Base-by-base conservation (phyloP, 768 basidiomycete species). In the Boletus tomentosulus region DNA sequence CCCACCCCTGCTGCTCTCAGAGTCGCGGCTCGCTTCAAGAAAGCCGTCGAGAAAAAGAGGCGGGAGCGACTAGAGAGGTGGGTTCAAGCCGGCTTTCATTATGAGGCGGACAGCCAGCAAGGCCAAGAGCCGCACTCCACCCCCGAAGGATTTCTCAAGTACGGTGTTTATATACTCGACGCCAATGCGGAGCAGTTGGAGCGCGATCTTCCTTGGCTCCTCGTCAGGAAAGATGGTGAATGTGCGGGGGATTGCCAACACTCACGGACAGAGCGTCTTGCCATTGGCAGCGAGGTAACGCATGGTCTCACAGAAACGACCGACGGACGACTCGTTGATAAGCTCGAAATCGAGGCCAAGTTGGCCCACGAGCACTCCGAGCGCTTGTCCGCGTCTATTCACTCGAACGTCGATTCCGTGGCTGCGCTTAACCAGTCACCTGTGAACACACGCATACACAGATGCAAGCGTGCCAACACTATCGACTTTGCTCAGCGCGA, bases 401-500 rank as follows among this genome's bases (percentile, higher is more conserved):
- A 31, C 6, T 27, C 43, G 13, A 43, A 46, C 25, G 9, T 27
- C 12, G 33, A 54, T 46, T 39, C 44, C 6, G 44, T 43, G 25
- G 10, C 41, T 16, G 41, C 48, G 8, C 35, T 34, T 12, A 51
- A 45, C 28, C 43, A 9, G 9, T 22, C 59, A 4, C 41, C 53
- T 24, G 24, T 50, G 43, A 62, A 54, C 31, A 46, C 57, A 10
- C 61, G 59, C 12, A 55, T 67, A 38, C 67, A 67, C 22, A 58
- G 66, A 45, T 67, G 66, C 48, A 64, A 63, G 59, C 55, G 57
- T 34, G 72, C 72, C 4, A 87, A 88, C 65, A 87, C 86, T 30
- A 80, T 92, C 65, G 82, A 91, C 66, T 92, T 94, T 68, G 84
- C 89, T 13, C 80, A 84, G 63, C 78, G 90, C 33, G 92, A 96